These are phyloP conservation scores for Oryza punctata DNA, from an alignment of 176 grass and related monocot species.

Conservation along the genomic window DNA sequence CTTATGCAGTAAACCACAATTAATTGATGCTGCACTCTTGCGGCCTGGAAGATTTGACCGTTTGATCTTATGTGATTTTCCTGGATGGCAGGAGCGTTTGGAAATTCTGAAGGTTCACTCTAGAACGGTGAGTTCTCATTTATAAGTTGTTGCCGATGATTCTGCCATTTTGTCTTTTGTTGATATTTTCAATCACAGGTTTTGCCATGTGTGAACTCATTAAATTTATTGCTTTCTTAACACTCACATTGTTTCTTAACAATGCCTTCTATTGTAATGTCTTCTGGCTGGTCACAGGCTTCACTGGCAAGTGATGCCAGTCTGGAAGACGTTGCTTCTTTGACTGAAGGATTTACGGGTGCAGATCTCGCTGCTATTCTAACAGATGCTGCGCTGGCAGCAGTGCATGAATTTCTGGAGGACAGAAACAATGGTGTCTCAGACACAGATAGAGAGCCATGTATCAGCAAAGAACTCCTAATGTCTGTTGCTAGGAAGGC, in stretches of 20 bases:
- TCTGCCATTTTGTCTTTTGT: slow-evolving; percentile 22
- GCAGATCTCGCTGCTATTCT: slow-evolving; percentile 86
- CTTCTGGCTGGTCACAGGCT: slow-evolving; percentile 58
- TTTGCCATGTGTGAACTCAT: neutral
- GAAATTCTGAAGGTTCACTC: slow-evolving; percentile 92
- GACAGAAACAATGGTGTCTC: slow-evolving; percentile 44
- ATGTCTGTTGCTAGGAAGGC: slow-evolving; percentile 78
- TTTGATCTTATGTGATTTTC: slow-evolving; percentile 92
- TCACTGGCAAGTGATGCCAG: slow-evolving; percentile 63
- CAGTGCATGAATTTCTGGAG: slow-evolving; percentile 81
- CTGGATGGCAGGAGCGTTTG: slow-evolving; percentile 67
- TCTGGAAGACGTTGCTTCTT: slow-evolving; percentile 74
- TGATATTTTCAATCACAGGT: neutral
- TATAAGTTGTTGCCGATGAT: neutral
- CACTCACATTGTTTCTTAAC: slow-evolving; percentile 10
- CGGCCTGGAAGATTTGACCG: slow-evolving; percentile 93
- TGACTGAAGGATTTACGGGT: slow-evolving; percentile 92
- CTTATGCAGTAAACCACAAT: slow-evolving; percentile 73
- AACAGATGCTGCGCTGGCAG: slow-evolving; percentile 75
- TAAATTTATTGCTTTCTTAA: neutral
- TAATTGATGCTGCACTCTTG: slow-evolving; percentile 91
- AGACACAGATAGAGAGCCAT: slow-evolving; percentile 39
- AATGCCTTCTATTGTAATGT: neutral
- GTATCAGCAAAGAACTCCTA: slow-evolving; percentile 76
- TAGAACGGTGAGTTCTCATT: slow-evolving; percentile 55